Conservation (phyloP, 345 rosid species). For the Boechera stricta region DNA sequence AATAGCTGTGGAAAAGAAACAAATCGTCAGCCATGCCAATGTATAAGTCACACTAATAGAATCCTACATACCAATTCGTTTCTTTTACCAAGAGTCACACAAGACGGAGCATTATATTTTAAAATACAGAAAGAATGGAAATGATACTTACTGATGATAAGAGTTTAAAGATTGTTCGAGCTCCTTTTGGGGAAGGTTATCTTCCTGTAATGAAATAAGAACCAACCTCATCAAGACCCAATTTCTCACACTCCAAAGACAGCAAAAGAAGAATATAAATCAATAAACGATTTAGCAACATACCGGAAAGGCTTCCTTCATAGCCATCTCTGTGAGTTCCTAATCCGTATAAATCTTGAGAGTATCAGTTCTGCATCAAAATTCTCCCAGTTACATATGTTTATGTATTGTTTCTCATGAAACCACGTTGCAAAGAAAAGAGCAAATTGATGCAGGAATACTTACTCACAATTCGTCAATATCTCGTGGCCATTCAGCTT, state of each 20-base stretch:
- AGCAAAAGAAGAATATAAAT: no score
- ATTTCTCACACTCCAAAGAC: no score
- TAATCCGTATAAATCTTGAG: no score
- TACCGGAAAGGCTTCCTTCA: no score
- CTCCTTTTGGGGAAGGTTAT: slow-evolving; percentile 16
- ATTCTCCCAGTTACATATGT: no score
- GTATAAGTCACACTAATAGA: slow-evolving; percentile 4
- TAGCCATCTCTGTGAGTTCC: no score
- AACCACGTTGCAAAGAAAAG: no score
- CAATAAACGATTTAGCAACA: no score
- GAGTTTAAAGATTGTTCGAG: not conserved
- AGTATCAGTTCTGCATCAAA: no score
- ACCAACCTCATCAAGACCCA: slow-evolving; percentile 8
- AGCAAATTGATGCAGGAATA: no score
- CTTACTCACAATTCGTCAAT: slow-evolving; percentile 44
- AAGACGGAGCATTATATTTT: not conserved
- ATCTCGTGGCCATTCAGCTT: slow-evolving; percentile 61
- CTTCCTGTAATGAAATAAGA: slow-evolving; percentile 25
- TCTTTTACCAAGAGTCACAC: slow-evolving; percentile 18
- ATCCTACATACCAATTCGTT: not conserved
- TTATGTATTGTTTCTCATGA: no score
- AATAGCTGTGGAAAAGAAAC: not conserved
- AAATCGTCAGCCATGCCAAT: slow-evolving; percentile 3
- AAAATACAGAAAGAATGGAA: not conserved
- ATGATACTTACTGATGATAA: slow-evolving; percentile 35